Conservation (phyloP, 345 rosid genomes). For the Psidium friedrichsthalianum region DNA sequence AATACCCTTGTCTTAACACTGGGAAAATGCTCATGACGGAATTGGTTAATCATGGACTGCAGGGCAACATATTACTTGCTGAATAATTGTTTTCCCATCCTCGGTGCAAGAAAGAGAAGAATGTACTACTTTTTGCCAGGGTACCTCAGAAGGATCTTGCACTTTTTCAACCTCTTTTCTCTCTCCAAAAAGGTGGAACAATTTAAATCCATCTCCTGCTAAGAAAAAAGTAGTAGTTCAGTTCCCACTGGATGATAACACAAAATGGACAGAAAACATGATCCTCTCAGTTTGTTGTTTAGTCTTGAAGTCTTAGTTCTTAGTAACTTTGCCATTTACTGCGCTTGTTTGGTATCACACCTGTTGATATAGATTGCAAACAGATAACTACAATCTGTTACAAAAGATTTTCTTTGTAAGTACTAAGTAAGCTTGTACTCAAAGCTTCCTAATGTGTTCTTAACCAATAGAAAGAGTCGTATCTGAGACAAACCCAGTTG, state of each 20-base stretch:
- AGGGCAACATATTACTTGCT: slow-evolving; percentile 13
- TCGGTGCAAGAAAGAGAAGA: slow-evolving; percentile 17
- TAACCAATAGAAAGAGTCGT: neutral
- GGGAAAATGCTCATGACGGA: neutral
- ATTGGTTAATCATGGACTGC: neutral
- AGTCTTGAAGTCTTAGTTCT: neutral
- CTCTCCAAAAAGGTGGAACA: slow-evolving; percentile 7
- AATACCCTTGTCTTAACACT: too few species aligned
- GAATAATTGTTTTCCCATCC: slow-evolving; percentile 4
- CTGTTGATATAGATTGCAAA: neutral
- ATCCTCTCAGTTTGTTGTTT: neutral
- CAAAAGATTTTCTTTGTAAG: neutral
- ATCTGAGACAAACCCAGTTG: neutral
- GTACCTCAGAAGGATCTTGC: slow-evolving; percentile 10
- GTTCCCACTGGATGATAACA: neutral
- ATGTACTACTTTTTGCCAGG: slow-evolving; percentile 23
- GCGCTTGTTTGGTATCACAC: neutral
- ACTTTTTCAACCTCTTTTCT: slow-evolving; percentile 3
- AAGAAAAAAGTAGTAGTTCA: neutral
- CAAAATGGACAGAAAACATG: neutral
- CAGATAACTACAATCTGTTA: neutral
- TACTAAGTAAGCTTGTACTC: neutral
- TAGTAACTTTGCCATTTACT: neutral
- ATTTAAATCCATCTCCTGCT: slow-evolving; percentile 35
- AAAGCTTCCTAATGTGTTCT: neutral